Evolutionary conservation across 2,329 filamentous ascomycete genomes (phyloP), one percentile per base, ranked within the genome.

Genomic region (Paecilomyces fulvus): DNA sequence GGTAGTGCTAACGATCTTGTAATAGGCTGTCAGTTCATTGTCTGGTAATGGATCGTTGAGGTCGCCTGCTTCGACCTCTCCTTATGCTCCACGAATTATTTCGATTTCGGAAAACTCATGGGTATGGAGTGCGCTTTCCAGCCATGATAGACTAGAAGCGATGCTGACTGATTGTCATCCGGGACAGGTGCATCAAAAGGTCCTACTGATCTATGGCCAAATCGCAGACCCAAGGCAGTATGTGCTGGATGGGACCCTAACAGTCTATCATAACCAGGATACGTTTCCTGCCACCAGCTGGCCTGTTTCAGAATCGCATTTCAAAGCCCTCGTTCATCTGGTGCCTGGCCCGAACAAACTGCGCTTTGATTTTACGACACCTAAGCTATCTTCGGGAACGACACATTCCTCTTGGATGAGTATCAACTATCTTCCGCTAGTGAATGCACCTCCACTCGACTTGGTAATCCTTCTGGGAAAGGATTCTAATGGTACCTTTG

Each of bases 261-360:
- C 86, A 2, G 82, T 96, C 59, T 87, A 82, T 66, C 88, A 94
- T 66, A 83, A 91, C 63, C 89, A 96, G 71, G 90, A 95, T 70
- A 84, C 78, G 59, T 96, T 96, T 69, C 92, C 92, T 6, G 77
- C 89, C 0, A 88, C 85, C 11, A 81, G 80, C 63, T 97, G 92
- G 92, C 92, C 92, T 1, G 92, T 96, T 10, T 87, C 80, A 68
- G 87, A 90, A 60, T 95, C 89, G 2, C 86, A 92, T 70, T 97
- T 96, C 80, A 97, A 97, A 75, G 88, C 88, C 4, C 79, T 97
- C 30, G 81, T 96, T 9, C 90, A 96, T 71, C 82, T 99, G n/a
- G 84, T 88, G 61, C 92, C 94, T 3, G 94, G 94, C 0, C 89
- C 90, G 55, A 99, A 99, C 73, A 86, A 84, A 63, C 75, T 97